Conservation (phyloP, 441 rosid genomes). For the Euphorbia schlechtendalii region DNA sequence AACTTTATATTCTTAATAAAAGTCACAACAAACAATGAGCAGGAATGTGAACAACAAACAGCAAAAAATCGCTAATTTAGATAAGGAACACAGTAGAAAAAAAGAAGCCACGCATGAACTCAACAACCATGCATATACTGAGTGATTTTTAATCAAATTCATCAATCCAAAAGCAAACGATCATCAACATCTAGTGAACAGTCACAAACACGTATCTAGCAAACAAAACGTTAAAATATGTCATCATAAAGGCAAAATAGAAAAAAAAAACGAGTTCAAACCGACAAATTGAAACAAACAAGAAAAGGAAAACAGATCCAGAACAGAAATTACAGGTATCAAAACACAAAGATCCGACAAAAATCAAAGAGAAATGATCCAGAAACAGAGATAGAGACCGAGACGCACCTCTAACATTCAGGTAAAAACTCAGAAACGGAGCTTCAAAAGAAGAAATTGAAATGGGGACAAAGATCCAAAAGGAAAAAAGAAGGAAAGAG, state of each 20-base stretch:
- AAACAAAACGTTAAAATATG: not conserved
- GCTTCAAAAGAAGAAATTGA: not conserved
- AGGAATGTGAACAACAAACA: not conserved
- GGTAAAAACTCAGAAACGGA: constrained; percentile 1
- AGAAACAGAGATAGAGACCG: not conserved
- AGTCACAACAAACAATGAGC: not conserved
- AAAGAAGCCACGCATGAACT: not conserved
- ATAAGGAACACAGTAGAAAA: not conserved
- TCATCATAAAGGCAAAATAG: not conserved
- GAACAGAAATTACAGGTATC: not conserved
- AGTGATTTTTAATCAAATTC: not conserved
- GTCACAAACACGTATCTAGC: not conserved
- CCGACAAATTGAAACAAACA: not conserved
- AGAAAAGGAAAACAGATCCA: not conserved
- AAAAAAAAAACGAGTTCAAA: not conserved
- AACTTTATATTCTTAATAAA: not conserved
- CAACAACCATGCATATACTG: not conserved
- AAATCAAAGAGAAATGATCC: not conserved
- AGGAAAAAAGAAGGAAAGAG: not conserved
- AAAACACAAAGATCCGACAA: not conserved
- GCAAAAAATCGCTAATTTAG: not conserved
- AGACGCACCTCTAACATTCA: constrained; percentile 34
- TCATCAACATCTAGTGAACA: not conserved
- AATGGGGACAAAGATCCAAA: constrained; percentile 37
- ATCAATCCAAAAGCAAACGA: not conserved